phyloP scores from a whole-genome alignment of 1,284 basidiomycete species.

The Chondrostereum purpureum region DNA sequence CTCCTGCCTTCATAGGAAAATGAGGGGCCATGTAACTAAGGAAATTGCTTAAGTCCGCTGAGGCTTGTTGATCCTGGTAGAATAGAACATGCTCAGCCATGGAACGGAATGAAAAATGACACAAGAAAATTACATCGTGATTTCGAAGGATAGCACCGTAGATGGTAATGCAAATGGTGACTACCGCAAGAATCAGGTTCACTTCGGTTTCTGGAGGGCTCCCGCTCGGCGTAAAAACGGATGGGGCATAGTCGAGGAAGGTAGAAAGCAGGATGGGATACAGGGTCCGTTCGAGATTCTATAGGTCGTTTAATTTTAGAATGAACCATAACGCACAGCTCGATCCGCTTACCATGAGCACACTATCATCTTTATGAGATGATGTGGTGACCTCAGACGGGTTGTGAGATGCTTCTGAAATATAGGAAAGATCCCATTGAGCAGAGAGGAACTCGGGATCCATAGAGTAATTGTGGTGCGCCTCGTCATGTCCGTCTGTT shows the following conservation, averaged over 20 bases:
- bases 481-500: slow-evolving; percentile 23
- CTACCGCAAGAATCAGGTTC: slow-evolving; percentile 55
- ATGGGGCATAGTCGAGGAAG: slow-evolving; percentile 80
- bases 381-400: neutral
- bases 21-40: slow-evolving; percentile 72
- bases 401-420: slow-evolving; percentile 22
- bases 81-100: too few species aligned
- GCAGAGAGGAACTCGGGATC: slow-evolving; percentile 13
- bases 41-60: slow-evolving; percentile 48
- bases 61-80: slow-evolving; percentile 1
- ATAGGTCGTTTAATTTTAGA: neutral
- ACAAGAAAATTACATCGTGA: slow-evolving; percentile 10
- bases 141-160: slow-evolving; percentile 54
- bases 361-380: slow-evolving; percentile 9
- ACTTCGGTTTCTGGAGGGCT: slow-evolving; percentile 54
- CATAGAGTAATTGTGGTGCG: slow-evolving; percentile 20
- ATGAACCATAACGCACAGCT: neutral
- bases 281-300: slow-evolving; percentile 50
- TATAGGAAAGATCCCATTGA: slow-evolving; percentile 32
- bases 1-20: slow-evolving; percentile 65
- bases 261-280: slow-evolving; percentile 74
- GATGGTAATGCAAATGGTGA: slow-evolving; percentile 59
- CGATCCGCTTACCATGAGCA: slow-evolving; percentile 18
- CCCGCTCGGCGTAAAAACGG: slow-evolving; percentile 64
- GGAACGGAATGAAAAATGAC: too few species aligned